Base-by-base conservation (phyloP, 257 asterid species). In the Salvia miltiorrhiza region DNA sequence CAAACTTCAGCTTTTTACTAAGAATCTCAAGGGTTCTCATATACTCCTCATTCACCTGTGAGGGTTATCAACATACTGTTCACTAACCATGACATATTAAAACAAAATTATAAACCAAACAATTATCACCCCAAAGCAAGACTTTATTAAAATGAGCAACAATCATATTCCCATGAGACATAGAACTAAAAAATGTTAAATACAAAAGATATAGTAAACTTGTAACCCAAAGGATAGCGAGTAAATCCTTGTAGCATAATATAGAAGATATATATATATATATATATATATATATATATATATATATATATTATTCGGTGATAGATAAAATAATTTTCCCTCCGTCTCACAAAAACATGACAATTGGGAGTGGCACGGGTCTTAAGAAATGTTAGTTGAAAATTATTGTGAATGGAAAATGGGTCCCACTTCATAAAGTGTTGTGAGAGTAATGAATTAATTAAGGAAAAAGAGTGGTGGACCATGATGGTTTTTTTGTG, bases 31-130 rank as follows among this genome's bases (percentile, higher is more conserved):
- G 96, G 72, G 91, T 85, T 76, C 79, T 94, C 92, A 91, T 74
- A 74, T 86, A 94, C 76, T 91, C 99, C 77, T 91, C 99, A 79
- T 86, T 94, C 69, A 94, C 96, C 99, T 94, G 83, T 41, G 68
- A 74, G 76, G 45, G 61, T 59, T 14, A 70, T 61, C 47, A 69
- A 23, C n/a, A 74, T 43, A 80, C 50, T n/a, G 45, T 60, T 62
- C 69, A 73, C 23, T 14, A 75, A 47, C 63, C 68, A 61, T 47
- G 70, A 65, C 69, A 62, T 16, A 77, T 19, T 40, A 54, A 30
- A 20, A 55, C 39, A 62, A 66, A 56, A 14, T 45, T 41, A 43
- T 26, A 66, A 23, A 19, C 20, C 52, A 77, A 55, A 59, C 60
- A 69, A 40, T 50, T 44, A 49, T 28, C 21, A 39, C 3, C 52